Evolutionary conservation across 176 grass and related monocot genomes (phyloP).

Genomic region (Puccinellia tenuiflora): DNA sequence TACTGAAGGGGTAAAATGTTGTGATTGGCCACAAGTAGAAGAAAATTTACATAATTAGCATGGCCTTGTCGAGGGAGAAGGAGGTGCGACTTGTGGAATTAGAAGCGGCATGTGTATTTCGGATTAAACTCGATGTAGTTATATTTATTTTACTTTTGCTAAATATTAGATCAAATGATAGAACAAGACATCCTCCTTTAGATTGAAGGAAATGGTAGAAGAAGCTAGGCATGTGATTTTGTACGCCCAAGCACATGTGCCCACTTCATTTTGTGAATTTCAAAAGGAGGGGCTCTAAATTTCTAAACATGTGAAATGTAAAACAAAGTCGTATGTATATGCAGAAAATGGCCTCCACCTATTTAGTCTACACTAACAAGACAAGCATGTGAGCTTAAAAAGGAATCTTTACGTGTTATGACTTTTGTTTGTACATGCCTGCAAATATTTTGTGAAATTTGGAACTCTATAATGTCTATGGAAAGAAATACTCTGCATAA

Average conservation of each 20-base stretch:
- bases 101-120: not conserved
- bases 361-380: too few species aligned
- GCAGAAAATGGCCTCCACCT: too few species aligned
- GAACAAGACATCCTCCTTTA: not conserved
- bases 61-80: not conserved
- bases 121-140: not conserved
- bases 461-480: too few species aligned
- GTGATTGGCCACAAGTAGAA: too few species aligned
- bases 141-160: not conserved
- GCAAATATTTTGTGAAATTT: too few species aligned
- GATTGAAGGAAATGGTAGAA: not conserved
- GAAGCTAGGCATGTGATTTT: not conserved
- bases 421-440: too few species aligned
- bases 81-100: not conserved
- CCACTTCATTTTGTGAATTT: not conserved
- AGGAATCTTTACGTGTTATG: too few species aligned
- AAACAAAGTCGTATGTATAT: too few species aligned
- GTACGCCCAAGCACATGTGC: not conserved
- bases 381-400: too few species aligned
- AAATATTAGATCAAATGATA: not conserved
- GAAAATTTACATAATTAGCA: not conserved
- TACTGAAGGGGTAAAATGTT: too few species aligned
- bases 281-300: not conserved
- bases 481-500: too few species aligned
- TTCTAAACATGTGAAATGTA: too few species aligned